Conservation (phyloP, 345 rosid species). For the Salix viminalis region DNA sequence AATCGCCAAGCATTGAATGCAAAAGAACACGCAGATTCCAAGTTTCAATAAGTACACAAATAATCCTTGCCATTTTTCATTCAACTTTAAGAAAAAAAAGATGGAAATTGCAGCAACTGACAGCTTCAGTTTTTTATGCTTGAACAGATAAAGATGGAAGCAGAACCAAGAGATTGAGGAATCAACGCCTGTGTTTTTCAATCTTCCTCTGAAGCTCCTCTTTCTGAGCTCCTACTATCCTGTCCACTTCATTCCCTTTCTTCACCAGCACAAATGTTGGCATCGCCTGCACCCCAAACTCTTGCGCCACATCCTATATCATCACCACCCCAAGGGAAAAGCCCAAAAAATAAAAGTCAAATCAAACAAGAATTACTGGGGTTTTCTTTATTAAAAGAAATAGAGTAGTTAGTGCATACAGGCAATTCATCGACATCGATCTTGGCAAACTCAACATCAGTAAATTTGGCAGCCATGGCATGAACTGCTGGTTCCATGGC, state of each 20-base stretch:
- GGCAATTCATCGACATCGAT: slow-evolving; percentile 81
- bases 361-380: background rate
- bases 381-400: background rate
- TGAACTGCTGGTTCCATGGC: slow-evolving; percentile 55
- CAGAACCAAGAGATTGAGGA: too few relatives aligned
- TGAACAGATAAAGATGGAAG: too few relatives aligned
- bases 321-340: background rate
- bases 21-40: too few relatives aligned
- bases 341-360: background rate
- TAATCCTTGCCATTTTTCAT: too few relatives aligned
- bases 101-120: too few relatives aligned
- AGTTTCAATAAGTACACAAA: too few relatives aligned
- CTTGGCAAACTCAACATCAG: slow-evolving; percentile 63
- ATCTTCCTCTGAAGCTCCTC: slow-evolving; percentile 64
- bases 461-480: slow-evolving; percentile 42
- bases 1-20: too few relatives aligned
- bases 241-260: slow-evolving; percentile 64
- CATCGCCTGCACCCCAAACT: slow-evolving; percentile 70
- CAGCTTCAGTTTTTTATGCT: too few relatives aligned
- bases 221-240: slow-evolving; percentile 57
- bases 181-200: slow-evolving; percentile 24
- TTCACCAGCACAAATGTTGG: slow-evolving; percentile 89
- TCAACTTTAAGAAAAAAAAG: too few relatives aligned
- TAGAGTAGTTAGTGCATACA: slow-evolving; percentile 33
- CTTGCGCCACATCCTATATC: slow-evolving; percentile 63